phyloP scores from a whole-genome alignment of 352 stramenopile species.

The Globisporangium carolinianum region DNA sequence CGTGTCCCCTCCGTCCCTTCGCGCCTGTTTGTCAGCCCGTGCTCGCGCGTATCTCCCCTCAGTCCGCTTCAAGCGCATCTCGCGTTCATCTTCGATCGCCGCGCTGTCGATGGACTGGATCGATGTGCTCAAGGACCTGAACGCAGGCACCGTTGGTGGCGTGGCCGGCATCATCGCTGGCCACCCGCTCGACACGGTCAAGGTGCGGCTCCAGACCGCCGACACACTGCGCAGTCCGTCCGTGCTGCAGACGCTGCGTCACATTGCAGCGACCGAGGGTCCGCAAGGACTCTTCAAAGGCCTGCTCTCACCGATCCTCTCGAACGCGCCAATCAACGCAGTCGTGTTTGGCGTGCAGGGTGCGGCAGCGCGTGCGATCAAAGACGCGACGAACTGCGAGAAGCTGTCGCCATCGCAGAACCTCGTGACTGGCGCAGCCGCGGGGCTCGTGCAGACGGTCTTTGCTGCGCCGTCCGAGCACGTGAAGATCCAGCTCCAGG shows the following conservation, averaged over 20 bases:
- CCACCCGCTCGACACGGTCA: conserved; percentile 84
- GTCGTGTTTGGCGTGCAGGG: conserved; percentile 79
- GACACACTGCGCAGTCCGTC: conserved; percentile 20
- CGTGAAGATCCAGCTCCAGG: conserved; percentile 83
- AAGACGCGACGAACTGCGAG: conserved; percentile 22
- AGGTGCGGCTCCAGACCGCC: conserved; percentile 76
- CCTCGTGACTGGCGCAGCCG: conserved; percentile 47
- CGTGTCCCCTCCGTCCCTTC: background rate
- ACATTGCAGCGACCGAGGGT: conserved; percentile 53
- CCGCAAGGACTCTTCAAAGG: conserved; percentile 67
- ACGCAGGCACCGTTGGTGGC: conserved; percentile 74
- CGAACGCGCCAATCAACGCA: conserved; percentile 83
- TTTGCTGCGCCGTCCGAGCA: conserved; percentile 72
- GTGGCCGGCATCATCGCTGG: conserved; percentile 71
- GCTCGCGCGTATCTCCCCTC: background rate
- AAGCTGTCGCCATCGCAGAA: conserved; percentile 35
- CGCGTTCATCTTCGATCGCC: background rate
- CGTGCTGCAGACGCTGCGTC: conserved; percentile 38
- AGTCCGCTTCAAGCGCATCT: too few species aligned
- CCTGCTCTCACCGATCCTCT: conserved; percentile 68
- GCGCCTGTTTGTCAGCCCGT: background rate
- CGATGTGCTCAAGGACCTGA: conserved; percentile 78
- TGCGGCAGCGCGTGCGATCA: conserved; percentile 36
- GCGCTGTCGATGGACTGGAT: conserved; percentile 39
- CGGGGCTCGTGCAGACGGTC: conserved; percentile 58